Percentiles rank a stretch among this genome's conserved stretches.
Evolutionary conservation across 495 filamentous ascomycete species (phyloP).

Genomic region (Penicillium argentinense): DNA sequence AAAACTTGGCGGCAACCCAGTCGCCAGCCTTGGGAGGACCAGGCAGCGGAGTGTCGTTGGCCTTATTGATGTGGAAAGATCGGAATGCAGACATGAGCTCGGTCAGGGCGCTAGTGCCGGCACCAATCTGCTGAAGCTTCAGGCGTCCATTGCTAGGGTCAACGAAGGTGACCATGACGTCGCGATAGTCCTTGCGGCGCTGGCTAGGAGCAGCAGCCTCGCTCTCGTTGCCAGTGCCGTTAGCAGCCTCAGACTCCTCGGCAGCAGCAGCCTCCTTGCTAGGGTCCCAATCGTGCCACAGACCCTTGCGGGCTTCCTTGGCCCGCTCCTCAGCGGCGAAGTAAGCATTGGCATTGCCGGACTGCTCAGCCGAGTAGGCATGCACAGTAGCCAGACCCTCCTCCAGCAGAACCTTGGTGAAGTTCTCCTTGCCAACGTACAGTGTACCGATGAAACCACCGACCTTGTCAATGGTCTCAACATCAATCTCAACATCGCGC

Average conservation of each 20-base stretch:
- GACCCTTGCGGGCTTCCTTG: slow-evolving; percentile 79
- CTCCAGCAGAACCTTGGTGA: slow-evolving; percentile 90
- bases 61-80: slow-evolving; percentile 73
- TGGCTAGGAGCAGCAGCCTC: slow-evolving; percentile 41
- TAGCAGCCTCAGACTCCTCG: slow-evolving; percentile 40
- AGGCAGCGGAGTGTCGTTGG: slow-evolving; percentile 68
- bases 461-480: slow-evolving; percentile 92
- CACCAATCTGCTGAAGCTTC: slow-evolving; percentile 85
- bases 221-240: slow-evolving; percentile 50
- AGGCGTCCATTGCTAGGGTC: slow-evolving; percentile 68
- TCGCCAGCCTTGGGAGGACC: slow-evolving; percentile 88
- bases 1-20: slow-evolving; percentile 85
- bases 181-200: slow-evolving; percentile 81
- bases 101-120: slow-evolving; percentile 77
- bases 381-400: slow-evolving; percentile 92
- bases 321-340: slow-evolving; percentile 83
- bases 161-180: slow-evolving; percentile 87
- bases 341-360: slow-evolving; percentile 83
- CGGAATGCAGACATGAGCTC: slow-evolving; percentile 86
- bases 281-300: slow-evolving; percentile 95
- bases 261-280: slow-evolving; percentile 65
- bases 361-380: slow-evolving; percentile 92
- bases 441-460: slow-evolving; percentile 97
- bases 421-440: slow-evolving; percentile 92
- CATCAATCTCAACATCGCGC: slow-evolving; percentile 93